Base-by-base conservation (phyloP, 352 stramenopile species). In the Globisporangium sylvaticum region DNA sequence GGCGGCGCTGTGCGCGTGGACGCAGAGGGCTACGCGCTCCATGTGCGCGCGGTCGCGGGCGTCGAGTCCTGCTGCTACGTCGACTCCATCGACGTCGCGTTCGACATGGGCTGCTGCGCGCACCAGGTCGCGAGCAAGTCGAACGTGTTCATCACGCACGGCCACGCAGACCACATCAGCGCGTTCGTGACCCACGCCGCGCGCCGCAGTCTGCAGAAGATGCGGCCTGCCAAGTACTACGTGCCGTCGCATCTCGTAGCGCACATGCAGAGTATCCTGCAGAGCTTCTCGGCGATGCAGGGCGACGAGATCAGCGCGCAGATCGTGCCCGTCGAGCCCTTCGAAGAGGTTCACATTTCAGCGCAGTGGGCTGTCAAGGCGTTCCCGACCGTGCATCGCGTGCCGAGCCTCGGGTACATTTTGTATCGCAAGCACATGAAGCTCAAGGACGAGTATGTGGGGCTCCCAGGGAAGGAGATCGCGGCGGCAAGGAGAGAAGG, bases 91-190 rank as follows among this genome's bases (percentile, higher is more conserved):
- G 81, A 95, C 59, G 67, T 94, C 7, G 83, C 79, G 5, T 95
- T 95, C 53, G 87, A 95, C 62, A 80, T 93, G 44, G 87, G 87
- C 53, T 81, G 78, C 60, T 75, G 82, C 56, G 71, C 81, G 29
- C 72, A 70, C 12, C 74, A 74, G 15, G 75, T 80, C 29, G 75
- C 72, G 25, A 82, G 55, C 67, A 93, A 92, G 69, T 76, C 78
- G 20, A 74, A 94, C 62, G 79, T 96, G 22, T 95, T 96, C 73
- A 89, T 96, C 70, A 93, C 89, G 25, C 89, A 96, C 58, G 89
- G 89, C 54, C 89, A 96, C 75, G 66, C 86, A 14, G 89, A 96
- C 71, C 89, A 96, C 76, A 85, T 96, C 62, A 69, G 77, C 5
- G 81, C 80, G 0, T 69, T 95, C 37, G 76, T 82, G 42, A 63